Conservation (phyloP, 495 filamentous ascomycete genomes). For the Penicillium antarcticum region DNA sequence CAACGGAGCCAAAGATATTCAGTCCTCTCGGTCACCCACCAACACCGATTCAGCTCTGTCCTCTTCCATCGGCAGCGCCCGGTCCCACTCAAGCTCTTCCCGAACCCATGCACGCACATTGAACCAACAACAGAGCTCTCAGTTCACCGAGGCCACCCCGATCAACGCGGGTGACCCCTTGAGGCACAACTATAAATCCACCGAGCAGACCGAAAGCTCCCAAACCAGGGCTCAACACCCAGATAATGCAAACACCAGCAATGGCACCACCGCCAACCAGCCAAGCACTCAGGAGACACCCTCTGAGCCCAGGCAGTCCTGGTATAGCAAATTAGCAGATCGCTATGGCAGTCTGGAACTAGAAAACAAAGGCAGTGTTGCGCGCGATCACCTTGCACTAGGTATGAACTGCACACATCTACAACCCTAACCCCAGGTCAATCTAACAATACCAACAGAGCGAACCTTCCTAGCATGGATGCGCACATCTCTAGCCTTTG, state of each 20-base stretch:
- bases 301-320: slow-evolving; percentile 29
- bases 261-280: background rate
- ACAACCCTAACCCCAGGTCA: slow-evolving; percentile 3
- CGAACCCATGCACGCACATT: slow-evolving; percentile 8
- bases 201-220: slow-evolving; percentile 14
- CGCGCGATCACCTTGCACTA: slow-evolving; percentile 88
- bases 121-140: slow-evolving; percentile 11
- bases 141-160: slow-evolving; percentile 31
- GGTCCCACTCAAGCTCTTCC: slow-evolving; percentile 23
- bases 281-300: slow-evolving; percentile 2
- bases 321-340: slow-evolving; percentile 53
- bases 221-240: background rate
- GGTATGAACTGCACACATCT: slow-evolving; percentile 51
- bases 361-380: slow-evolving; percentile 95
- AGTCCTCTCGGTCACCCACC: slow-evolving; percentile 25
- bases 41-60: slow-evolving; percentile 18
- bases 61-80: slow-evolving; percentile 22
- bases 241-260: background rate
- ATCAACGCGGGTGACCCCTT: slow-evolving; percentile 24
- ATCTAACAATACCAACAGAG: slow-evolving; percentile 51
- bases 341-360: slow-evolving; percentile 83
- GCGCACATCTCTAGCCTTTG: slow-evolving; percentile 91
- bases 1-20: slow-evolving; percentile 15
- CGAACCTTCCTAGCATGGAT: slow-evolving; percentile 97
- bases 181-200: slow-evolving; percentile 36